A percentile compares a stretch with the other conserved stretches of the same genome.
Conservation (phyloP, 2,329 filamentous ascomycete species). For the Aphanocladium album region DNA sequence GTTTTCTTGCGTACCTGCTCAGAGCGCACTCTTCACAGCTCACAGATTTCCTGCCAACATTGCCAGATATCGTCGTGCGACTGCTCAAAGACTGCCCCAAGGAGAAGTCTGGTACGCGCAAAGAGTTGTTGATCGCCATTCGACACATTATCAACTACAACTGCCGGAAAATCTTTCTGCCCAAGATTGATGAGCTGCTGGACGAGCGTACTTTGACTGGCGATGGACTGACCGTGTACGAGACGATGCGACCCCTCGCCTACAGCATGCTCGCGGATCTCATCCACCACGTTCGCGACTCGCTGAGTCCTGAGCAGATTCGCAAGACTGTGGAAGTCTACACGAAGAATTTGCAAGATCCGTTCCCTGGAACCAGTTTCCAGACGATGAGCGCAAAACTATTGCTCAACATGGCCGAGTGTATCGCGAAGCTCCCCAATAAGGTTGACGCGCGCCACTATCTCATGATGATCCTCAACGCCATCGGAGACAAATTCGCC, state of each 20-base stretch:
- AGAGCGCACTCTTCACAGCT: constrained; percentile 83
- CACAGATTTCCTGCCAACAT: constrained; percentile 75
- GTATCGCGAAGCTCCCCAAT: constrained; percentile 87
- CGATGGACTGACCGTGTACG: constrained; percentile 92
- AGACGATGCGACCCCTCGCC: constrained; percentile 89
- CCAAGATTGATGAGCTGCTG: constrained; percentile 89
- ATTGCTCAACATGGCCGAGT: constrained; percentile 95
- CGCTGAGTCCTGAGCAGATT: constrained; percentile 85
- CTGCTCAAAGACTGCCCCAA: constrained; percentile 89
- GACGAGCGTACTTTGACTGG: constrained; percentile 93
- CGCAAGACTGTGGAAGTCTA: constrained; percentile 95
- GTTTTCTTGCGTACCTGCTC: constrained; percentile 89
- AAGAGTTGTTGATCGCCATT: constrained; percentile 93
- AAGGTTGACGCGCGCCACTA: constrained; percentile 95
- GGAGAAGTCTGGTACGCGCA: constrained; percentile 88
- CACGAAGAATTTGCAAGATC: constrained; percentile 90
- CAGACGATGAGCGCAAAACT: constrained; percentile 99
- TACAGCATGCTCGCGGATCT: constrained; percentile 98
- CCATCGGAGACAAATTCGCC: constrained; percentile 96
- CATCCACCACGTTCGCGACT: constrained; percentile 92
- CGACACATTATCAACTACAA: constrained; percentile 99
- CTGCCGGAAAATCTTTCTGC: constrained; percentile 88
- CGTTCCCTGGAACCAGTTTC: constrained; percentile 95
- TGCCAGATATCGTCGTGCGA: constrained; percentile 87
- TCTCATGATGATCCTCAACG: constrained; percentile 93